Base-by-base conservation (phyloP, 2,329 filamentous ascomycete genomes). In the Clonostachys rosea region DNA sequence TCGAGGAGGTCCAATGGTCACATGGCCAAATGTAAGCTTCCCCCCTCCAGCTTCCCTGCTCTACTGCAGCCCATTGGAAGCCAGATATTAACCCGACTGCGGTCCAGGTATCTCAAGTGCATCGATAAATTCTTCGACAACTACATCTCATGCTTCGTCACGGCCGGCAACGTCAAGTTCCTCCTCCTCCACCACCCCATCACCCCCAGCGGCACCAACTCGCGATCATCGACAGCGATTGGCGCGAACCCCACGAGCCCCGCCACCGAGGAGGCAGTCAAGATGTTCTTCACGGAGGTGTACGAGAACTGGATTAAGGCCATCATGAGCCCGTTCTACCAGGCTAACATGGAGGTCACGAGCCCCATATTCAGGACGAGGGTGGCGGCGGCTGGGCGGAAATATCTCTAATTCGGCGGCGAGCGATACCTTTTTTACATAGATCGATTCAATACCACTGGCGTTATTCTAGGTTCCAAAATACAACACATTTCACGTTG, bases 231-330 rank as follows among this genome's bases (percentile, higher is more conserved):
- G 51, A 85, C 86, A n/a, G 83, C 83, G 39, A 86, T 90, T 49
- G 86, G 83, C 47, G 84, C 86, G 55, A 96, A 96, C 65, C 92
- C 92, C 0, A 92, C 86, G 4, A 88, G 86, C 49, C 86, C 90
- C 6, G 89, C 92, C 63, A 95, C 92, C 6, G 94, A 99, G 70
- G 94, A 99, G 71, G 92, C 94, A 5, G 88, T 97, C 57, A 84
- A 90, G 63, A 89, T 89, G 68, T 99, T 97, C 72, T 96, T 99
- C 72, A 78, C 80, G 14, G 94, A 99, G 63, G 88, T 96, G 12
- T 97, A 96, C 70, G 94, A 99, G 70, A 90, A 85, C 56, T 99
- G 92, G 86, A 82, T 96, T 54, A 99, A 99, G 77, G 89, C 91
- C 12, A 84, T 91, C 49, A 97, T 99, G 94, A 97, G 84, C 62